phyloP scores from a whole-genome alignment of 2,329 filamentous ascomycete species.

The Bisporella sp. region DNA sequence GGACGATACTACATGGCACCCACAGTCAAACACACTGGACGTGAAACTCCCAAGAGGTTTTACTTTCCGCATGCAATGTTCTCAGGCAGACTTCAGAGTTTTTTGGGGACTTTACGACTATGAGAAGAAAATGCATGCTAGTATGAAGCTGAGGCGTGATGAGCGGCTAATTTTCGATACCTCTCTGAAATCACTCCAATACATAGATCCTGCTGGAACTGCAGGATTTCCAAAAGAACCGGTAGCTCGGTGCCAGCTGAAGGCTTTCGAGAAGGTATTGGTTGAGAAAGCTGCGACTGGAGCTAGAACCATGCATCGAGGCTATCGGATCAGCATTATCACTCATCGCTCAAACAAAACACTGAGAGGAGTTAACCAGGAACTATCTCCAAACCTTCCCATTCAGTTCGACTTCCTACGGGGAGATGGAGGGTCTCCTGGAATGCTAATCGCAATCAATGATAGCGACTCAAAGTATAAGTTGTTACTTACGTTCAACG shows the following conservation, averaged over 20 bases:
- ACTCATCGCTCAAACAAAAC: slow-evolving; percentile 73
- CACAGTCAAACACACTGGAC: slow-evolving; percentile 57
- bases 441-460: slow-evolving; percentile 58
- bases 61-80: slow-evolving; percentile 61
- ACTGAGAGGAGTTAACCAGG: slow-evolving; percentile 68
- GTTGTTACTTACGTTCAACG: slow-evolving; percentile 71
- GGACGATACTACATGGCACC: slow-evolving; percentile 77
- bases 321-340: slow-evolving; percentile 71
- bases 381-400: slow-evolving; percentile 56
- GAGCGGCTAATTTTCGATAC: slow-evolving; percentile 65
- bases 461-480: slow-evolving; percentile 39
- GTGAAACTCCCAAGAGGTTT: slow-evolving; percentile 72
- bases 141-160: slow-evolving; percentile 59
- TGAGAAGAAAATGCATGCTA: slow-evolving; percentile 66
- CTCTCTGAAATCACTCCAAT: slow-evolving; percentile 69
- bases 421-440: slow-evolving; percentile 61
- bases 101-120: slow-evolving; percentile 84
- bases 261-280: slow-evolving; percentile 65
- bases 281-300: slow-evolving; percentile 68
- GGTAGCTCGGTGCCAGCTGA: slow-evolving; percentile 62
- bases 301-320: slow-evolving; percentile 65
- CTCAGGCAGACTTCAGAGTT: slow-evolving; percentile 69
- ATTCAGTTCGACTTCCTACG: slow-evolving; percentile 74
- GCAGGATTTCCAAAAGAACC: slow-evolving; percentile 71
- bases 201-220: slow-evolving; percentile 65